These are phyloP conservation scores for Leucoagaricus sp. DNA, from an alignment of 1,284 basidiomycete species.

Conservation along the genomic window DNA sequence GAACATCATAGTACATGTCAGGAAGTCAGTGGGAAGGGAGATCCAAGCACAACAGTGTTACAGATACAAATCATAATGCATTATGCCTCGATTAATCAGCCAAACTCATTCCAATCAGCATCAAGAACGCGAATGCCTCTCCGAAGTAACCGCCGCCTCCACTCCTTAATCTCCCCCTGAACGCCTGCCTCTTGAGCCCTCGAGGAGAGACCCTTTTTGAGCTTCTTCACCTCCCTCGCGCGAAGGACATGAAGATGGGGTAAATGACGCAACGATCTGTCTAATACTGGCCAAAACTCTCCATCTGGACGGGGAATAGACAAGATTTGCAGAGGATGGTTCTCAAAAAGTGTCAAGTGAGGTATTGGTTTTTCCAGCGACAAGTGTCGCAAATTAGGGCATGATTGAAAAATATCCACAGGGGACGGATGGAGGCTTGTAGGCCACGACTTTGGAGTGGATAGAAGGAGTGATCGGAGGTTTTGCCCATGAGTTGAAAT, in stretches of 20 bases:
- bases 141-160: slow-evolving; percentile 59
- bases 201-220: slow-evolving; percentile 61
- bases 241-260: slow-evolving; percentile 58
- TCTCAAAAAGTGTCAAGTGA: slow-evolving; percentile 39
- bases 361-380: slow-evolving; percentile 70
- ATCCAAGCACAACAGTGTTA: background rate
- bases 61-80: background rate
- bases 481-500: slow-evolving; percentile 62
- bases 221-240: slow-evolving; percentile 70
- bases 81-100: slow-evolving; percentile 22
- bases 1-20: background rate
- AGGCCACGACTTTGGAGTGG: slow-evolving; percentile 74
- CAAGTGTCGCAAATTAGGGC: slow-evolving; percentile 61
- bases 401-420: slow-evolving; percentile 48
- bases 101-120: slow-evolving; percentile 58
- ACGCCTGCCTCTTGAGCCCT: slow-evolving; percentile 70
- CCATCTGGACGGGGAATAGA: slow-evolving; percentile 70
- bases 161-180: slow-evolving; percentile 75
- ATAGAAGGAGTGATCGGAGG: slow-evolving; percentile 66
- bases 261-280: slow-evolving; percentile 54
- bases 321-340: slow-evolving; percentile 58
- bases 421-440: slow-evolving; percentile 63
- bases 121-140: slow-evolving; percentile 64
- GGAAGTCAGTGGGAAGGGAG: background rate
- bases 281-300: slow-evolving; percentile 56